These are phyloP conservation scores for Backusella australiensis DNA, from an alignment of 192 early-diverging fungal species.

Conservation along the genomic window DNA sequence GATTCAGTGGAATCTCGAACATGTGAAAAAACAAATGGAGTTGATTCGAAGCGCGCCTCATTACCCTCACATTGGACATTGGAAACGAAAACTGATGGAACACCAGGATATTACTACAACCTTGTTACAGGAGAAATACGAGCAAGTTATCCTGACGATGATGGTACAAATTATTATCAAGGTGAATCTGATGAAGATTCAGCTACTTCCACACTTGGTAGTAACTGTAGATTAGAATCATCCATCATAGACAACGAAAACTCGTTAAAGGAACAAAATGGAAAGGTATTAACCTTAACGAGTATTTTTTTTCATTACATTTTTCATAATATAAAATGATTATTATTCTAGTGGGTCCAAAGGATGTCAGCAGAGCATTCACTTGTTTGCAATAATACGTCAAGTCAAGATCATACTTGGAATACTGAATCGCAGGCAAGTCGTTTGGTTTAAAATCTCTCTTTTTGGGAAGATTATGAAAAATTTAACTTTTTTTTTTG, in stretches of 20 bases:
- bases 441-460: background rate
- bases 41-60: background rate
- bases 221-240: constrained; percentile 7
- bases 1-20: background rate
- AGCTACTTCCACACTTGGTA: constrained; percentile 4
- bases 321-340: background rate
- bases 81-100: constrained; percentile 28
- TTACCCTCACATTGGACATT: constrained; percentile 19
- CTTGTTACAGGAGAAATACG: constrained; percentile 29
- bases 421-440: background rate
- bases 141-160: constrained; percentile 17
- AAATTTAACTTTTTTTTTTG: background rate
- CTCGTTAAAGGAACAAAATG: background rate
- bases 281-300: background rate
- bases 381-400: background rate
- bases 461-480: too few relatives aligned
- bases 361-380: background rate
- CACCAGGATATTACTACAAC: constrained; percentile 33
- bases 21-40: background rate
- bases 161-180: constrained; percentile 8
- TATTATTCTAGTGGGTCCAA: background rate
- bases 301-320: constrained; percentile 1
- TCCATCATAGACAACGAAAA: background rate
- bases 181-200: constrained; percentile 14
- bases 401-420: constrained; percentile 4